Base-by-base conservation (phyloP, 2,329 filamentous ascomycete genomes). In the Colletotrichum caudatum region DNA sequence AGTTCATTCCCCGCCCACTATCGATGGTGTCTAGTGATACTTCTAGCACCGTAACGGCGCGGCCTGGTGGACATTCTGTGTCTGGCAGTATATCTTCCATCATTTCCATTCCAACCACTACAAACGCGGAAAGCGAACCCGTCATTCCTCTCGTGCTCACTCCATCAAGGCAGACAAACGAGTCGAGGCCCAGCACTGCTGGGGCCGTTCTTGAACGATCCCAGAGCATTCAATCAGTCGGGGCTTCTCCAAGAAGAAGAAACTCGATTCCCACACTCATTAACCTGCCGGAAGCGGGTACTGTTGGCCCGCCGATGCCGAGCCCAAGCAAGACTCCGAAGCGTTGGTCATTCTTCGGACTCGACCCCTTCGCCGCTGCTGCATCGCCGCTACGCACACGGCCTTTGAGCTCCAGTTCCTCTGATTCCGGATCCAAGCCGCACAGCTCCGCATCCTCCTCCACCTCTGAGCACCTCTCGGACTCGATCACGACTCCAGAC, bases 1-100 rank as follows among this genome's bases (percentile, higher is more conserved):
- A 97, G 79, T 94, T 93, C 74, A 95, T 95, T 76, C 92, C 92
- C 6, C 89, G 94, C 14, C 94, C 95, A 0, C 82, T 97, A 23
- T 97, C 95, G 2, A 85, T 95, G 26, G 90, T 97, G 18, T 97
- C 94, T 1, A 95, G 91, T 26, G 94, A 96, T 78, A 94, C 93
- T 0, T 92, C 94, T 57, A 94, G 91, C 78, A 96, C 92, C 3
- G 83, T 90, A 65, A 94, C 93, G 0, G 87, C 91, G 23, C 88
- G 90, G 35, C 87, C 87, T 4, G 89, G 73, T 14, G 70, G 90
- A 6, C 93, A 95, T 79, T 93, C 91, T 1, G 86, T 93, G 44
- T 92, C 92, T 35, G 92, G 92, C 69, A 97, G 93, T 80, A 90
- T 96, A 58, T 94, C 93, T 5, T 97, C 93, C 0, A 85, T 95